phyloP scores from a whole-genome alignment of 2,329 filamentous ascomycete species.

The Fusarium nodosum region DNA sequence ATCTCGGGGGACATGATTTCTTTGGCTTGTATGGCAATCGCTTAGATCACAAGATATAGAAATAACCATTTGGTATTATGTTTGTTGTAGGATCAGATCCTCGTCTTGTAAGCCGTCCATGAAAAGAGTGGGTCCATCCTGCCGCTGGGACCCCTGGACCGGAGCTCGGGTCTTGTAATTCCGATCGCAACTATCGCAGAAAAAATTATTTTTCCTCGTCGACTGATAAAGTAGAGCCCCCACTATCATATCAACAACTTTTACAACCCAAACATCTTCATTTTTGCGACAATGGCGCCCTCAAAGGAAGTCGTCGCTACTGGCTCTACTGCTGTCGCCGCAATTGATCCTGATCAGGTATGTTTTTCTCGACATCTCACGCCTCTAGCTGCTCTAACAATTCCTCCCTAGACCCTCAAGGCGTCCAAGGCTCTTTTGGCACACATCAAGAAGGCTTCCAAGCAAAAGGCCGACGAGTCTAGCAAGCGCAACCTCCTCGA shows the following conservation, averaged over 20 bases:
- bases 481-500: constrained; percentile 70
- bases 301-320: constrained; percentile 57
- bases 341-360: constrained; percentile 61
- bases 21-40: fast-evolving
- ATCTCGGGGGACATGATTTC: constrained; percentile 25
- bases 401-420: constrained; percentile 65
- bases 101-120: constrained; percentile 31
- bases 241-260: constrained; percentile 53
- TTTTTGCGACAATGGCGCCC: constrained; percentile 56
- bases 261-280: constrained; percentile 39
- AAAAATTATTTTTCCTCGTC: constrained; percentile 50
- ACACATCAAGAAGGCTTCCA: constrained; percentile 70
- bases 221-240: constrained; percentile 45
- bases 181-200: constrained; percentile 50
- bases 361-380: constrained; percentile 8
- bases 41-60: neutral
- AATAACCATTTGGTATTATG: neutral
- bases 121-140: constrained; percentile 38
- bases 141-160: constrained; percentile 38
- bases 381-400: constrained; percentile 21
- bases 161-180: constrained; percentile 54
- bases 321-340: constrained; percentile 51
- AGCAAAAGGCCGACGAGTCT: constrained; percentile 60
- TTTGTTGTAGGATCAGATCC: constrained; percentile 11
- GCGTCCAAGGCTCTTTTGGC: constrained; percentile 73